These are phyloP conservation scores for Globisporangium spinosum DNA, from an alignment of 352 stramenopile species.

Conservation along the genomic window DNA sequence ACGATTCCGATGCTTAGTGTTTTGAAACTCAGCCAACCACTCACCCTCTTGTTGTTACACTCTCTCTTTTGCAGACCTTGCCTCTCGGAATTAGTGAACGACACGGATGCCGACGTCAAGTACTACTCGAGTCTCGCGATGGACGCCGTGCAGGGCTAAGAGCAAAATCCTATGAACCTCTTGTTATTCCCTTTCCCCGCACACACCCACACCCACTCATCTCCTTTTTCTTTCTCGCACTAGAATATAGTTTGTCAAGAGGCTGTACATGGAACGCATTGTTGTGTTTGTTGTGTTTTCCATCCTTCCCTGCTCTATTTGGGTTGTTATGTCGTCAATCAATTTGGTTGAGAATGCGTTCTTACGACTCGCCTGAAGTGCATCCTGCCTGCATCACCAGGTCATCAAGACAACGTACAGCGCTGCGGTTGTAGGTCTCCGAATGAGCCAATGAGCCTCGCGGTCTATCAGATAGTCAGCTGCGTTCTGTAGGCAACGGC, in stretches of 20 bases:
- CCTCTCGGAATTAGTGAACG: slow-evolving; percentile 70
- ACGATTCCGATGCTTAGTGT: neutral
- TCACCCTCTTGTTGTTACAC: neutral
- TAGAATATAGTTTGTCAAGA: slow-evolving; percentile 25
- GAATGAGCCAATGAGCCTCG: neutral
- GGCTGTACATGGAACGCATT: slow-evolving; percentile 11
- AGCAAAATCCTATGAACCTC: slow-evolving; percentile 15
- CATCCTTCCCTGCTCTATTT: slow-evolving; percentile 13
- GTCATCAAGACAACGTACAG: neutral
- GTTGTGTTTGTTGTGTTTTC: slow-evolving; percentile 3
- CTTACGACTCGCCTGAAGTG: neutral
- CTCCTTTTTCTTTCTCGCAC: slow-evolving; percentile 14
- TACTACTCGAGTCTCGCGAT: slow-evolving; percentile 83
- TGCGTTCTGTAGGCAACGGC: neutral
- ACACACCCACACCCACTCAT: neutral
- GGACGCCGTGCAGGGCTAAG: slow-evolving; percentile 65
- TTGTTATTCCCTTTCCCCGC: slow-evolving; percentile 15
- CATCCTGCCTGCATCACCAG: neutral
- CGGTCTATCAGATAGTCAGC: neutral
- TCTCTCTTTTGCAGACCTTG: slow-evolving; percentile 43
- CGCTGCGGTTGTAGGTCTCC: neutral
- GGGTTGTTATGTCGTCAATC: neutral
- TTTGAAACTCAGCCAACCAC: neutral
- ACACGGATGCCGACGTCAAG: slow-evolving; percentile 83
- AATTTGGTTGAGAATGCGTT: neutral